Conservation (phyloP, 2,329 filamentous ascomycete species). For the Monilinia vaccinii-corymbosi region DNA sequence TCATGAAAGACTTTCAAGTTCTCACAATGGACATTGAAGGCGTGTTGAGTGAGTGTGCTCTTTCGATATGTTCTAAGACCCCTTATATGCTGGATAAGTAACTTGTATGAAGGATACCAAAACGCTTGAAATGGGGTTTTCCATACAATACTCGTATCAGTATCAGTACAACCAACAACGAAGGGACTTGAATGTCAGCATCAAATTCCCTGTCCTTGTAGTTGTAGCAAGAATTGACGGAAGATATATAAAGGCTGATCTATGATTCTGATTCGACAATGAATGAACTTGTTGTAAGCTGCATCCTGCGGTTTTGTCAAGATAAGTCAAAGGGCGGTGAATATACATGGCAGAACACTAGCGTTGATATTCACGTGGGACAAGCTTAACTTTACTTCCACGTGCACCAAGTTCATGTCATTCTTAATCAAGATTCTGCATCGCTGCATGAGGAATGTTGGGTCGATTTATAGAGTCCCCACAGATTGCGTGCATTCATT, state of each 20-base stretch:
- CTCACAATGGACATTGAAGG: background rate
- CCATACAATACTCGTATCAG: background rate
- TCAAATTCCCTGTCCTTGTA: background rate
- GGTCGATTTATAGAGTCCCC: background rate
- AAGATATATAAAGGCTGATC: background rate
- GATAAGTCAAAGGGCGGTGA: background rate
- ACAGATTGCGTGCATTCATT: background rate
- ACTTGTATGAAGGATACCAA: background rate
- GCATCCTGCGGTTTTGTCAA: background rate
- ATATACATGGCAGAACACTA: background rate
- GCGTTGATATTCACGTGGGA: background rate
- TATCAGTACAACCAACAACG: background rate
- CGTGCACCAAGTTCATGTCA: no score
- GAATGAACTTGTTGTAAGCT: background rate
- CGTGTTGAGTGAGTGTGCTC: background rate
- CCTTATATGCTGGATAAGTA: background rate
- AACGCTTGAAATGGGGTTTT: background rate
- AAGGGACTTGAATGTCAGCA: background rate
- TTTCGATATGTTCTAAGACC: background rate
- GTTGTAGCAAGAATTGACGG: background rate
- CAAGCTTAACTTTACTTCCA: background rate
- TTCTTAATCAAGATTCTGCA: background rate
- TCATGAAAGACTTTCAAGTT: background rate
- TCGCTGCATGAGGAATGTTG: background rate
- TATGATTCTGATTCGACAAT: background rate